These are phyloP conservation scores for Penicillium cinerascens DNA, from an alignment of 495 filamentous ascomycete genomes.

Conservation along the genomic window DNA sequence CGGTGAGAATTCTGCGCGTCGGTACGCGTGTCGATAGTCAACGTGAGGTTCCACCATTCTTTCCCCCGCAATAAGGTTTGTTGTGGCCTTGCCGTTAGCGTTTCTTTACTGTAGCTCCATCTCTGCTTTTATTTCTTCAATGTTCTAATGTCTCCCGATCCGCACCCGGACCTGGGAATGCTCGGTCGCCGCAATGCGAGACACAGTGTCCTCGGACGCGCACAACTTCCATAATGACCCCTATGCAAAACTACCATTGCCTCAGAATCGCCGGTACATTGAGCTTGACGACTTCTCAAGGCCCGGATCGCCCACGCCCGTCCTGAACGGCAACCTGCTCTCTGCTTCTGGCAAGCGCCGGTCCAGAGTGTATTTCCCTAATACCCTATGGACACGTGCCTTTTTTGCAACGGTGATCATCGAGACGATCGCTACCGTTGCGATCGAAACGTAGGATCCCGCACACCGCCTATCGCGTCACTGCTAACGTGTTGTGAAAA, in stretches of 20 bases:
- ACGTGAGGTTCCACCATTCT: background rate
- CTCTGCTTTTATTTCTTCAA: background rate
- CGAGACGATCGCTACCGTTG: conserved; percentile 18
- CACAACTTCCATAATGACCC: conserved; percentile 1
- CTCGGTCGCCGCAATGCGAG: background rate
- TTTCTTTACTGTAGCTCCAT: background rate
- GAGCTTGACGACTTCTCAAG: conserved; percentile 11
- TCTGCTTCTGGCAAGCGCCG: background rate
- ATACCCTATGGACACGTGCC: conserved; percentile 20
- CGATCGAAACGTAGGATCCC: conserved; percentile 9
- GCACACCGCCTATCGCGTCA: background rate
- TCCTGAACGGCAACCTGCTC: background rate
- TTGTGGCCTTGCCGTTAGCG: background rate
- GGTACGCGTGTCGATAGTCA: conserved; percentile 3
- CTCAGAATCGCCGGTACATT: conserved; percentile 9
- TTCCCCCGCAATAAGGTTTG: background rate
- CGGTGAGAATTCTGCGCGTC: conserved; percentile 2
- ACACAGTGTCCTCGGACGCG: background rate
- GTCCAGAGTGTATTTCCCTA: conserved; percentile 13
- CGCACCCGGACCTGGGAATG: too few relatives aligned
- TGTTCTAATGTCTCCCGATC: background rate
- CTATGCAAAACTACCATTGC: conserved; percentile 3
- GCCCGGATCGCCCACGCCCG: background rate
- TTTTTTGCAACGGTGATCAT: conserved; percentile 16
- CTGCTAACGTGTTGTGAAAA: background rate